phyloP scores from a whole-genome alignment of 768 basidiomycete species.

The Tephrocybe rancida region DNA sequence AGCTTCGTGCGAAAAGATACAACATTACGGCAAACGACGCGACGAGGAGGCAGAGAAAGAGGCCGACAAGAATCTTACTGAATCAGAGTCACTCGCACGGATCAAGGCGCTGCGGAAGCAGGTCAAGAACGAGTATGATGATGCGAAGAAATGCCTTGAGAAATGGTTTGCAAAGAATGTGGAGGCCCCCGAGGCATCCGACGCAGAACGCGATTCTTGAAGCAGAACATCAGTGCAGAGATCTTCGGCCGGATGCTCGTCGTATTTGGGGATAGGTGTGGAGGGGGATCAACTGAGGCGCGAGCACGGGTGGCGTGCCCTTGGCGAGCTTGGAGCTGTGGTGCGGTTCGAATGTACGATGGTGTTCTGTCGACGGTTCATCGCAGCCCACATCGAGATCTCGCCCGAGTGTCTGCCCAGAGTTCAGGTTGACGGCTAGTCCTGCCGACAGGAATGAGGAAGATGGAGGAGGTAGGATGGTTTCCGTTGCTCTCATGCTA shows the following conservation, averaged over 20 bases:
- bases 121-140: constrained; percentile 68
- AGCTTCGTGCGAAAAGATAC: constrained; percentile 86
- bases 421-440: not conserved
- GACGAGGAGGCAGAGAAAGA: constrained; percentile 54
- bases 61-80: constrained; percentile 37
- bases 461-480: not conserved
- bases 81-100: constrained; percentile 53
- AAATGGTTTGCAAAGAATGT: constrained; percentile 36
- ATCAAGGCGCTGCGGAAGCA: constrained; percentile 58
- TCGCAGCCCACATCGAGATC: not conserved
- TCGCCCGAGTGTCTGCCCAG: not conserved
- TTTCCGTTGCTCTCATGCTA: constrained; percentile 8
- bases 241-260: not conserved
- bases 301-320: not conserved
- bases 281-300: not conserved
- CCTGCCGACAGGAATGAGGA: not conserved
- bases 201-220: not conserved
- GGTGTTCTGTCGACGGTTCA: too few relatives aligned
- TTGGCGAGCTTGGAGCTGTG: not conserved
- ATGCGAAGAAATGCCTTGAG: constrained; percentile 71
- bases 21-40: constrained; percentile 76
- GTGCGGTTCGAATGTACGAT: too few relatives aligned
- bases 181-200: not conserved
- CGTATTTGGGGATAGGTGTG: not conserved
- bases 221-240: too few relatives aligned